Evolutionary conservation across 2,329 filamentous ascomycete species (phyloP).

Genomic region (Arthroderma sp.): DNA sequence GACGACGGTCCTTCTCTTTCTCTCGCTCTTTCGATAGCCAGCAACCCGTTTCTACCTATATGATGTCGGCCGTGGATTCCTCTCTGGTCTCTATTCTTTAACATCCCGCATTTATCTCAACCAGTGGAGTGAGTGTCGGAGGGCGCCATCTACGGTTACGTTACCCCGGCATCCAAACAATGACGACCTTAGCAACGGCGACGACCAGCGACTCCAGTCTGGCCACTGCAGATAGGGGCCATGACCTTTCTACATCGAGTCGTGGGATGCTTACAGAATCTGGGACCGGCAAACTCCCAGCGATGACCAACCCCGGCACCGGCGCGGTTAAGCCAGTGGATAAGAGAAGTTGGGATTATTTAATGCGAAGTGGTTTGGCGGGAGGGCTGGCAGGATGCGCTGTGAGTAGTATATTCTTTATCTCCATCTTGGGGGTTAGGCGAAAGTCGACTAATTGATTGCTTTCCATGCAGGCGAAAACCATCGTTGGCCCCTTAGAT

Average conservation of each 20-base stretch:
- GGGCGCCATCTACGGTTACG: background rate
- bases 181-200: background rate
- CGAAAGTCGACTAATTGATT: slow-evolving; percentile 10
- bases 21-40: background rate
- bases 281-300: background rate
- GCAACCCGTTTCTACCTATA: background rate
- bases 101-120: background rate
- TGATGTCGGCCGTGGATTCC: background rate
- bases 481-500: slow-evolving; percentile 86
- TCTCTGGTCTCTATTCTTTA: background rate
- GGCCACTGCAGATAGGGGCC: background rate
- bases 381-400: slow-evolving; percentile 87
- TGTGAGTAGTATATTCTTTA: slow-evolving; percentile 43
- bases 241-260: background rate
- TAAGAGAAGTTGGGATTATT: slow-evolving; percentile 70
- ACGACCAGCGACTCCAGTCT: background rate
- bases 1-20: too few species aligned
- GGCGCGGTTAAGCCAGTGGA: slow-evolving; percentile 31
- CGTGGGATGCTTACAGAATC: background rate
- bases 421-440: background rate
- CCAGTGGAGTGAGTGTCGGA: background rate
- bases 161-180: background rate
- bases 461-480: slow-evolving; percentile 60
- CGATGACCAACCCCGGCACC: background rate
- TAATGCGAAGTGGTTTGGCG: slow-evolving; percentile 70